Percentiles rank a stretch among this genome's conserved stretches.
phyloP scores from a whole-genome alignment of 352 stramenopile genomes.

The Globisporangium barbulae region DNA sequence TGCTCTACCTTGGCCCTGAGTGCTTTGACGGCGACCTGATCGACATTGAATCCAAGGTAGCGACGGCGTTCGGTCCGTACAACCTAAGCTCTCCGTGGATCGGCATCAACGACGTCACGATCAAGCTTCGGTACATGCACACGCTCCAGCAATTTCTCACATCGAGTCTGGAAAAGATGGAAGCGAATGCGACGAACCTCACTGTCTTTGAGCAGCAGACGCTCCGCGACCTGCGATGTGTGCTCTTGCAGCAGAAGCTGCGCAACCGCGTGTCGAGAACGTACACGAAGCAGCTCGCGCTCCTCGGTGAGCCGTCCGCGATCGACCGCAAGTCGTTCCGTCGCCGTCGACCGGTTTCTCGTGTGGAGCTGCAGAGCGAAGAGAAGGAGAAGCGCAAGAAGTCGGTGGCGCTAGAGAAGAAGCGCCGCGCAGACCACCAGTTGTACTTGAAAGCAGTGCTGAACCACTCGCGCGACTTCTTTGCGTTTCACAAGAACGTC shows the following conservation, averaged over 20 bases:
- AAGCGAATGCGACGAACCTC: constrained; percentile 34
- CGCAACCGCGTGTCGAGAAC: constrained; percentile 54
- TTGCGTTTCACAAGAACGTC: constrained; percentile 84
- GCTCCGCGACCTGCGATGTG: constrained; percentile 60
- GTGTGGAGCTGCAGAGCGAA: constrained; percentile 60
- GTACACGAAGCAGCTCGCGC: constrained; percentile 58
- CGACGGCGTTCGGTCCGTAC: constrained; percentile 50
- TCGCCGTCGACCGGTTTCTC: constrained; percentile 56
- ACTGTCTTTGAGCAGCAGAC: constrained; percentile 41
- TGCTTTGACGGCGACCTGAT: constrained; percentile 71
- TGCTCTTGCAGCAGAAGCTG: constrained; percentile 73
- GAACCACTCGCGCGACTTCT: constrained; percentile 85
- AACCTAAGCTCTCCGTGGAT: constrained; percentile 60
- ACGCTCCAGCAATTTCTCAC: constrained; percentile 69
- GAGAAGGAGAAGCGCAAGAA: constrained; percentile 82
- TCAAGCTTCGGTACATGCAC: constrained; percentile 73
- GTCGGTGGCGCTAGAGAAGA: constrained; percentile 79
- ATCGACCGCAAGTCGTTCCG: constrained; percentile 78
- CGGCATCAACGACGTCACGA: constrained; percentile 62
- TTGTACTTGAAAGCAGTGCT: constrained; percentile 78
- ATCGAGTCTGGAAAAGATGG: constrained; percentile 59
- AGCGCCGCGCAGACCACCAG: constrained; percentile 71
- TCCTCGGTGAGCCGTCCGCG: constrained; percentile 58
- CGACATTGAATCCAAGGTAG: constrained; percentile 49
- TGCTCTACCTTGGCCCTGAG: constrained; percentile 58